Evolutionary conservation across 176 grass and related monocot genomes (phyloP).

Genomic region (Zea luxurians): DNA sequence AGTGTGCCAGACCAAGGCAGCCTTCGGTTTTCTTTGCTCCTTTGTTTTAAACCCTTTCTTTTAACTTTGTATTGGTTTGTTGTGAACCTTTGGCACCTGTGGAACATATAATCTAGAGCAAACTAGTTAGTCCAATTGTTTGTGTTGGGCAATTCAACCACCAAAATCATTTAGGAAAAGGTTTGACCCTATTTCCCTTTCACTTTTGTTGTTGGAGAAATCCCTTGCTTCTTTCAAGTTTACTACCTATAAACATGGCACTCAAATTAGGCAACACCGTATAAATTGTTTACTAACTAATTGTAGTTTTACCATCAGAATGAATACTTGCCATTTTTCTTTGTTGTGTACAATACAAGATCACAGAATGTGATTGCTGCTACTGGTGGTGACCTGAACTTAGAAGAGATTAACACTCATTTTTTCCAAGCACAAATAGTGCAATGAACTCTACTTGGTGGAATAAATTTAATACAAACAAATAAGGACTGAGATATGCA

Average conservation of each 20-base stretch:
- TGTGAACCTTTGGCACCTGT: too few relatives aligned
- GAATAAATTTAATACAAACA: background rate
- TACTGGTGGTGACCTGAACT: conserved; percentile 84
- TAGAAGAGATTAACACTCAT: conserved; percentile 15
- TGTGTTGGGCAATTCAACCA: too few relatives aligned
- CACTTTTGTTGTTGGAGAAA: conserved; percentile 83
- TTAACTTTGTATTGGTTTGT: too few relatives aligned
- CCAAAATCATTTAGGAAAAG: too few relatives aligned
- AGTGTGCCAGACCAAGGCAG: too few relatives aligned
- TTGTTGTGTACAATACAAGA: conserved; percentile 94
- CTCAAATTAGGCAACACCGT: conserved; percentile 30
- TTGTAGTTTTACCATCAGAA: conserved; percentile 34
- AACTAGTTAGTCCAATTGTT: too few relatives aligned
- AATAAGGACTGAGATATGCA: conserved; percentile 7
- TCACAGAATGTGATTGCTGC: conserved; percentile 85
- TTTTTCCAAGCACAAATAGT: background rate
- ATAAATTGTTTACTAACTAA: conserved; percentile 18
- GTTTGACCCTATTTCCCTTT: too few relatives aligned
- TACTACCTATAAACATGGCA: conserved; percentile 60
- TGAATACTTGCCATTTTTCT: conserved; percentile 98
- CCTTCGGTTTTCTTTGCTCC: too few relatives aligned
- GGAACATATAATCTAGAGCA: too few relatives aligned
- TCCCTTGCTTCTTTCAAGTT: conserved; percentile 99
- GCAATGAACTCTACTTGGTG: background rate
- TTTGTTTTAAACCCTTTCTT: too few relatives aligned